Evolutionary conservation across 305 asterid genomes (phyloP).

Genomic region (Fraxinus albicans): DNA sequence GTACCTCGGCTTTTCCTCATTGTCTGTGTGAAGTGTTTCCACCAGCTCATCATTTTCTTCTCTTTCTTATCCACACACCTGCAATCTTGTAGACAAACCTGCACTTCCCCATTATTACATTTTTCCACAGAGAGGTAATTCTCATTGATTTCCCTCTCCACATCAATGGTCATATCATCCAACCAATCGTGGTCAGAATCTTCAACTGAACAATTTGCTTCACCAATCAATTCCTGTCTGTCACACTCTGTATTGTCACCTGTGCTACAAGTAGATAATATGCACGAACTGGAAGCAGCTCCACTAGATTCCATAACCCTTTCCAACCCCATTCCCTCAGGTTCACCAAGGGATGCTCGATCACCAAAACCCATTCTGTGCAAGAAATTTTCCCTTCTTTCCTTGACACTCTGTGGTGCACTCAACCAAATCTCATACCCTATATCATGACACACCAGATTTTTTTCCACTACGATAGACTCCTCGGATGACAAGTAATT

Average conservation of each 20-base stretch:
- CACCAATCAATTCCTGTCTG: constrained; percentile 46
- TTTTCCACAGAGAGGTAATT: constrained; percentile 3
- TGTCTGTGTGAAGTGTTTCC: constrained; percentile 34
- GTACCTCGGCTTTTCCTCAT: constrained; percentile 31
- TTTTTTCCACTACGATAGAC: constrained; percentile 13
- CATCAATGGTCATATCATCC: constrained; percentile 25
- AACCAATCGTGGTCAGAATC: constrained; percentile 38
- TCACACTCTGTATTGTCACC: constrained; percentile 32
- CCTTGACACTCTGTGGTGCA: constrained; percentile 61
- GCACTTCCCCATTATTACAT: constrained; percentile 5
- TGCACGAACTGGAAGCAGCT: constrained; percentile 27
- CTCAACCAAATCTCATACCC: constrained; percentile 59
- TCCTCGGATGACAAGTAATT: constrained; percentile 47
- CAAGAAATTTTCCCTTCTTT: constrained; percentile 48
- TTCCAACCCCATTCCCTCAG: constrained; percentile 17
- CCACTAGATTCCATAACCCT: constrained; percentile 28
- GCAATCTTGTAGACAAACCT: constrained; percentile 5
- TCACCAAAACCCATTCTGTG: constrained; percentile 48
- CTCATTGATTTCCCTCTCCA: constrained; percentile 19
- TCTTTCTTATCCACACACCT: constrained; percentile 15
- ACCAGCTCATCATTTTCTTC: constrained; percentile 48
- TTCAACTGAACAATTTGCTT: constrained; percentile 50
- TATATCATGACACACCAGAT: not conserved
- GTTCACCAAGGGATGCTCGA: constrained; percentile 14
- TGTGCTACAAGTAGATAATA: not conserved